Evolutionary conservation across 2,329 filamentous ascomycete species (phyloP).

Genomic region (Apiospora sp.): DNA sequence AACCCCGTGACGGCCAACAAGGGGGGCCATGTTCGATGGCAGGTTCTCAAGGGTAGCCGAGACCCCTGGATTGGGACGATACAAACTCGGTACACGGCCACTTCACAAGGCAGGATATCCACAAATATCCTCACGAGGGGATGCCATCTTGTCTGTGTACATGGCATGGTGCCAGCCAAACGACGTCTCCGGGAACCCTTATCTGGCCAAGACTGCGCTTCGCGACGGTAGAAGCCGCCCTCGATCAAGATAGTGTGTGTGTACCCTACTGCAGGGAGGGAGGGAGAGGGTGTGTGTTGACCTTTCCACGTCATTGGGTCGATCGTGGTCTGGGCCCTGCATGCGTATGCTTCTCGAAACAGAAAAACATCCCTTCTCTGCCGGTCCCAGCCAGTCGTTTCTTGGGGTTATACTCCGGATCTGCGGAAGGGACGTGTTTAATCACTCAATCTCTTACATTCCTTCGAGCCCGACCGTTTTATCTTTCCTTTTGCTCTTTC

Average conservation of each 20-base stretch:
- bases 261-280: neutral
- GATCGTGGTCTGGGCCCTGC: constrained; percentile 7
- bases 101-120: neutral
- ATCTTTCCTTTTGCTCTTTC: too few relatives aligned
- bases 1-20: neutral
- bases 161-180: too few relatives aligned
- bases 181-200: neutral
- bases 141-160: neutral
- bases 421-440: neutral
- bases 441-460: neutral
- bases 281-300: neutral
- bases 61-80: neutral
- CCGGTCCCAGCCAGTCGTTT: neutral
- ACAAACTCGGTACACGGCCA: neutral
- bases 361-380: neutral
- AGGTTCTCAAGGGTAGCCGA: neutral
- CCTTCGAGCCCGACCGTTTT: neutral
- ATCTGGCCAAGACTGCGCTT: neutral
- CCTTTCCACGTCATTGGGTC: constrained; percentile 11
- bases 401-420: neutral
- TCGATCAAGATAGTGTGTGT: constrained; percentile 1
- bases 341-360: constrained; percentile 12
- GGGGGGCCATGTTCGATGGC: neutral
- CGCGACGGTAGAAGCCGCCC: constrained; percentile 10
- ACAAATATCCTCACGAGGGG: neutral